Evolutionary conservation across 345 rosid genomes (phyloP).

Genomic region (Eucalyptus erythrocorys): DNA sequence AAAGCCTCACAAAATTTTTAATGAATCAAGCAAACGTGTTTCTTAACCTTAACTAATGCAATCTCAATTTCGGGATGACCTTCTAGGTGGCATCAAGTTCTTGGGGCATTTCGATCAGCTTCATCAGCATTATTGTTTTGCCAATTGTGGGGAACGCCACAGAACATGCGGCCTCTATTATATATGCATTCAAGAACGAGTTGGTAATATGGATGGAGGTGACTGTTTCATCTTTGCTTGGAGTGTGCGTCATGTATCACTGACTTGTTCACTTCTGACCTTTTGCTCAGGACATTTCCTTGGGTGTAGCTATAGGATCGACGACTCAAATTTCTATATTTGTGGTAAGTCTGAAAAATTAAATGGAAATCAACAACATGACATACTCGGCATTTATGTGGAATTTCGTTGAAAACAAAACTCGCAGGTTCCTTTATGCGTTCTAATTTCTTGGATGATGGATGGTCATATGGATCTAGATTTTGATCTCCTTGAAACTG

Average conservation of each 20-base stretch:
- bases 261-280: not conserved
- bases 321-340: conserved; percentile 92
- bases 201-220: conserved; percentile 22
- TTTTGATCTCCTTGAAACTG: conserved; percentile 78
- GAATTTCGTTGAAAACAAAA: not conserved
- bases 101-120: conserved; percentile 81
- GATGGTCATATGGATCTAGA: conserved; percentile 70
- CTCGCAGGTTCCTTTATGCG: conserved; percentile 74
- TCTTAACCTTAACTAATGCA: not conserved
- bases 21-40: not conserved
- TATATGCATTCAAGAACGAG: conserved; percentile 76
- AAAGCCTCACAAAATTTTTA: not conserved
- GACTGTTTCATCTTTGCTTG: not conserved
- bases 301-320: conserved; percentile 84
- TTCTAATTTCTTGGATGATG: conserved; percentile 70
- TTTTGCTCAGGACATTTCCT: conserved; percentile 62
- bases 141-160: conserved; percentile 94
- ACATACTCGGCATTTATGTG: not conserved
- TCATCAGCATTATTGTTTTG: conserved; percentile 69
- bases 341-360: conserved; percentile 29
- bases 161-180: conserved; percentile 83
- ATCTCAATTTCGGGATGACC: not conserved
- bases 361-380: not conserved
- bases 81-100: conserved; percentile 72
- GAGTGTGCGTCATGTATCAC: not conserved